Base-by-base conservation (phyloP, 1,284 basidiomycete species). In the Rhodotorula glutinis region DNA sequence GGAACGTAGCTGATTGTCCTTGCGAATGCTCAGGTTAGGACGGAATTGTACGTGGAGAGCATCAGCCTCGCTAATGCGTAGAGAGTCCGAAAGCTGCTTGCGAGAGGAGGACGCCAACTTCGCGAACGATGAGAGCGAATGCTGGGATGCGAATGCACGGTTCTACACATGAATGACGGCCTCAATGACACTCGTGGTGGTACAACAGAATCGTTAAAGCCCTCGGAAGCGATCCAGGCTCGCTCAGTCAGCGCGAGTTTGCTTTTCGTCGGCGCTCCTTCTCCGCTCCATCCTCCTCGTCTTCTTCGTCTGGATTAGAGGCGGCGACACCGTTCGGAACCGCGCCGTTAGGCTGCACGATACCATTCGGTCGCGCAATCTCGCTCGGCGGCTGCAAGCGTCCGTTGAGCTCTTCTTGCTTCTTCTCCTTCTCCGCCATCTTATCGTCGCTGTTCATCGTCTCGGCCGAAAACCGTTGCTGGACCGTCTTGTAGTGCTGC, bases 401-500 rank as follows among this genome's bases (percentile, higher is more conserved):
- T 14, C 51, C 49, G 25, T 21, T 27, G 33, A 3, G 40, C 23
- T 10, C 46, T 8, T 43, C 43, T 14, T 51, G 41, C 57, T 63
- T 25, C 25, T 51, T 19, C 53, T 71, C 44, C 63, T 70, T 70
- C 43, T 66, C 57, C 25, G 47, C 60, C 38, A 68, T 55, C 38
- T 68, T 68, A 33, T 72, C 71, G 5, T 57, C 66, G 55, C 64
- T 65, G 47, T 73, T 73, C 62, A 69, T 60, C 52, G 66, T 71
- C 47, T 62, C 66, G 14, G 61, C 54, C 13, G 70, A 68, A 54
- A 73, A 73, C 16, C 60, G 60, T 33, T 59, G 57, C 60, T 70
- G 71, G 0, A 73, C 66, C 17, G 41, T 54, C 62, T 60, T 82
- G 78, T 98, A 98, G 77, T 95, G 90, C 13, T 85, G 84, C 87